Percentiles rank a stretch among this genome's conserved stretches.
phyloP scores from a whole-genome alignment of 1,284 basidiomycete genomes.

The Malassezia slooffiae region DNA sequence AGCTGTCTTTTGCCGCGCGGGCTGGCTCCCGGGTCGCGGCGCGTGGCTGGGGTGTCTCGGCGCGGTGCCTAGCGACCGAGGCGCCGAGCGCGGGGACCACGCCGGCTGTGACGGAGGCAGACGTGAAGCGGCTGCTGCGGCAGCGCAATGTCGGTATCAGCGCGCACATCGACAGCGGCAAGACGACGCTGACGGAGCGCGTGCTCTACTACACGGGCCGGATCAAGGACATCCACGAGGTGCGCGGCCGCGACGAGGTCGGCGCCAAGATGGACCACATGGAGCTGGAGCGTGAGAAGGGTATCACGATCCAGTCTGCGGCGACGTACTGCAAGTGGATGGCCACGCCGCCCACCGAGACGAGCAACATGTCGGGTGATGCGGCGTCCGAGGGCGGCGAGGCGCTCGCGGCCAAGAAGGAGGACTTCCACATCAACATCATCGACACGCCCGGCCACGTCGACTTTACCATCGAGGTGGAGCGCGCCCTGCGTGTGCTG shows the following conservation, averaged over 20 bases:
- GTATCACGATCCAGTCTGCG: constrained; percentile 97
- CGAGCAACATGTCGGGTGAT: constrained; percentile 45
- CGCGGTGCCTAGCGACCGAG: neutral
- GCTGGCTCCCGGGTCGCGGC: neutral
- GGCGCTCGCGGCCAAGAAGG: constrained; percentile 49
- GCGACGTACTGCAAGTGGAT: constrained; percentile 98
- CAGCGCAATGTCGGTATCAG: constrained; percentile 50
- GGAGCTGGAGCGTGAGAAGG: constrained; percentile 97
- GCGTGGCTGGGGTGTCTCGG: too few species aligned
- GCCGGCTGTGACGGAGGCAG: constrained; percentile 34
- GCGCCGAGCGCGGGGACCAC: constrained; percentile 15
- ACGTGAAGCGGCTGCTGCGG: constrained; percentile 40
- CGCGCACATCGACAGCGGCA: constrained; percentile 68
- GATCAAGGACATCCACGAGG: constrained; percentile 94
- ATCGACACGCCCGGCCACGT: constrained; percentile 99
- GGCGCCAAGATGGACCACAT: constrained; percentile 99
- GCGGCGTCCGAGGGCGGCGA: constrained; percentile 22
- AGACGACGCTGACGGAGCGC: constrained; percentile 97
- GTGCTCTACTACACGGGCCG: constrained; percentile 93
- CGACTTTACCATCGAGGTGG: constrained; percentile 98
- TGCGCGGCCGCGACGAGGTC: constrained; percentile 83
- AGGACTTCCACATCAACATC: constrained; percentile 86
- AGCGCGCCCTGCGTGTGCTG: constrained; percentile 85
- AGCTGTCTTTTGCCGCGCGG: too few species aligned
- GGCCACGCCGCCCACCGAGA: constrained; percentile 51